Base-by-base conservation (phyloP, 345 rosid species). In the Odontarrhena argentea region DNA sequence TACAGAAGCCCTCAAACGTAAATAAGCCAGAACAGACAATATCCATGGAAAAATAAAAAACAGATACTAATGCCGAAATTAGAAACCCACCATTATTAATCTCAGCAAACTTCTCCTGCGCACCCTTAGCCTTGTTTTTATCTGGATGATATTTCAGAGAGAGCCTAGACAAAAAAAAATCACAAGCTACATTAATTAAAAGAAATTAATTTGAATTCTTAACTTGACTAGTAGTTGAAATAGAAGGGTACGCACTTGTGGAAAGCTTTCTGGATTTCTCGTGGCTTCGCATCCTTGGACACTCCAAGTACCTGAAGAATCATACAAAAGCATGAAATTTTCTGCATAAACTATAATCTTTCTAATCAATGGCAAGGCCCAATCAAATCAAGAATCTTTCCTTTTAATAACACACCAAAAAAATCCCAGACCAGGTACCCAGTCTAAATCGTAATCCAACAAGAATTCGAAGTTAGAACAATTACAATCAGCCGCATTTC, bases 191-290 rank as follows among this genome's bases (percentile, higher is more conserved):
- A 38, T 65, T 30, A 56, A 40, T n/a, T 10, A 34, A 63, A 37
- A 40, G 0, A 43, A 24, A 56, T 13, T 30, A 24, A 32, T 9
- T 55, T 5, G 6, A 38, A 12, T 15, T 63, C n/a, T 70, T 8
- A 63, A 55, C 45, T 61, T 24, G 36, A 35, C 13, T 7, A 44
- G 8, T 37, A 37, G 44, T 14, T 67, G 51, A 32, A 25, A 61
- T 5, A 6, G 0, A 56, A 38, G 2, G 30, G 18, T 37, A 64
- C 87, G 2, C 75, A 94, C 97, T 88, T 91, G 85, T 94, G 99
- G 70, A 94, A 94, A 70, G 97, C 97, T 81, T 94, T 94, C 78
- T 94, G 99, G 59, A 94, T 94, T 52, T 94, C 96, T 3, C 97
- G 86, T 66, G 85, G 96, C 73, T 87, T 79, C 24, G 99, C 97